Evolutionary conservation across 305 asterid species (phyloP), one percentile per base, ranked within the genome.

Genomic region (Fraxinus xanthoxyloides): DNA sequence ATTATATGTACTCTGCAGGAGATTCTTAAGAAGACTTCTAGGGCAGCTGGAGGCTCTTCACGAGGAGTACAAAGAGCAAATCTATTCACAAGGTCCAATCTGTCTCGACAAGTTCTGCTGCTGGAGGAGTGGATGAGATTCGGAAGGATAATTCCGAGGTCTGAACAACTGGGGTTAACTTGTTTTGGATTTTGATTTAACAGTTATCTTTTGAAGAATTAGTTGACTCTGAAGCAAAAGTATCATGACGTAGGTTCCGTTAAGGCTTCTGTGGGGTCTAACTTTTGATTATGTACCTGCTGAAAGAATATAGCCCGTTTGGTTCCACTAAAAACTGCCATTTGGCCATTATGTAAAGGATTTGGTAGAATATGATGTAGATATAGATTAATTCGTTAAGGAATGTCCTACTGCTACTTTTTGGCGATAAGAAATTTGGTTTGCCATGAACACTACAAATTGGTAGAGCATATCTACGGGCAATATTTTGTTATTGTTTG

Each of bases 11-110:
- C 12, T 32, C 76, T 84, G 56, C 85, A 93, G 98, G 94, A 89
- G 84, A 86, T 92, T 84, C 84, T 89, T 80, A 89, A 91, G 89
- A 94, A 87, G 90, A 89, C 90, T 80, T 90, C 94, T 69, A 89
- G 86, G 81, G 86, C 87, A 85, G 67, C 86, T 61, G 81, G 56
- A 69, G 86, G 87, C 70, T 85, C 93, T 80, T 76, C 75, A 38
- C 79, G 85, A 76, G 89, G 90, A 85, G 54, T 69, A 63, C 84
- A 87, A 73, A 85, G 35, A 85, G 48, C 59, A 88, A 84, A 72
- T 34, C 83, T 86, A 79, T 72, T 7, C 86, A 63, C 30, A 85
- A 75, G 40, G 79, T 72, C 65, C 84, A 87, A 76, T 74, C 92
- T 65, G 82, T 81, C 74, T 82, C 94, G 78, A 84, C 82, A 80